Base-by-base conservation (phyloP, 2,329 filamentous ascomycete species). In the Bipolaris gigantea region DNA sequence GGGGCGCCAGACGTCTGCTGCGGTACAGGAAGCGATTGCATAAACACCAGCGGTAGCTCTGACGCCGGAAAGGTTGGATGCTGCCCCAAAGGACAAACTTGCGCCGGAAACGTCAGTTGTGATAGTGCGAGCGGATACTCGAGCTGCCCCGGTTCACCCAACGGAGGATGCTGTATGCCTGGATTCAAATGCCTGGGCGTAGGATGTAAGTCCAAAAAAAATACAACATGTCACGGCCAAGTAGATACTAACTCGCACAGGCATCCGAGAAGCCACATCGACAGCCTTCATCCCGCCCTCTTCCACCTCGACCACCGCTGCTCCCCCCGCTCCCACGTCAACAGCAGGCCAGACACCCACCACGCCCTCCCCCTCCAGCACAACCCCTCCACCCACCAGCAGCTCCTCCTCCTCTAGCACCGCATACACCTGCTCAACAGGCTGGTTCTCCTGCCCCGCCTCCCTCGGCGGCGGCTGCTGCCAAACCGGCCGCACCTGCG, bases 91-190 rank as follows among this genome's bases (percentile, higher is more conserved):
- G 89, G 88, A 3, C 76, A 79, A 39, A 81, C 72, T 5, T 93
- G 89, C 70, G 81, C 81, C 3, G 87, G 87, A 9, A 75, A 76
- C 1, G 84, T 92, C 5, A 82, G 81, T 0, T 92, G 89, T 60
- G 73, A 81, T 57, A 76, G 71, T 2, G 78, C 79, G 2, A 75
- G 78, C 4, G 86, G 82, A 36, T 85, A 88, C 55, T 82, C 83
- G 10, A 83, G 83, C 44, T 93, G 89, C 68, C 79, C 85, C 0
- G 79, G 83, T 7, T 80, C 81, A 32, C 71, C 86, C 0, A 89
- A 89, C 3, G 89, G 89, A 13, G 89, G 89, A 2, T 93, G 89
- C 67, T 93, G 89, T 69, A 85, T 92, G 10, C 79, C 85, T 0
- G 88, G 88, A 4, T 92, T 85, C 65, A 78, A 83, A 1, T 93